These are phyloP conservation scores for Trichocladium uniseriatum DNA, from an alignment of 495 filamentous ascomycete species.

Conservation along the genomic window DNA sequence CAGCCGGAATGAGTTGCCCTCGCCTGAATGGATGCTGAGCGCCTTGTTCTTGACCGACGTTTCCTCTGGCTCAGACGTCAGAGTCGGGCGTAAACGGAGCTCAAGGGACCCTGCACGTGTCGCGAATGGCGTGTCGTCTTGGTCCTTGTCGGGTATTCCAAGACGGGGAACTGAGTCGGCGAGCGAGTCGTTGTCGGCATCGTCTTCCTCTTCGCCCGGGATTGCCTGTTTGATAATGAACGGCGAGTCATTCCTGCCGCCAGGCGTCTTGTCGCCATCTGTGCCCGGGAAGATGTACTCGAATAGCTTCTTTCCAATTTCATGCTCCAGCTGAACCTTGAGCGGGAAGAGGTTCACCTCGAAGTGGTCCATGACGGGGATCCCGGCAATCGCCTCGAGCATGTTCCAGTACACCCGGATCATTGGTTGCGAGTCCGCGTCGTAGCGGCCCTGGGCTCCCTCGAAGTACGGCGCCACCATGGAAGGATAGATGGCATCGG, in stretches of 20 bases:
- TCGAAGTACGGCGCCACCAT: slow-evolving; percentile 88
- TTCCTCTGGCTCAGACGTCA: slow-evolving; percentile 49
- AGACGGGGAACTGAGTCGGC: slow-evolving; percentile 26
- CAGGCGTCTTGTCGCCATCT: slow-evolving; percentile 42
- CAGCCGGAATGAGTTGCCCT: slow-evolving; percentile 44
- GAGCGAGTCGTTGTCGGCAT: slow-evolving; percentile 35
- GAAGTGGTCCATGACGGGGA: slow-evolving; percentile 94
- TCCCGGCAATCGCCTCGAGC: slow-evolving; percentile 95
- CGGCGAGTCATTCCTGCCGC: slow-evolving; percentile 56
- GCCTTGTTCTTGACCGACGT: slow-evolving; percentile 40
- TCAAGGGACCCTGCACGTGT: slow-evolving; percentile 62
- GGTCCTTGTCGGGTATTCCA: slow-evolving; percentile 26
- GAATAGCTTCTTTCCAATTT: slow-evolving; percentile 88
- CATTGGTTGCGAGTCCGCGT: slow-evolving; percentile 57
- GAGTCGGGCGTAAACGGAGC: slow-evolving; percentile 66
- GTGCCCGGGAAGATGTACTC: slow-evolving; percentile 93
- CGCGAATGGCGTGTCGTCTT: slow-evolving; percentile 29
- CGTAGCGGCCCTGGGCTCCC: slow-evolving; percentile 42
- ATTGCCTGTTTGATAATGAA: slow-evolving; percentile 74
- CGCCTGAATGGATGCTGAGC: slow-evolving; percentile 38
- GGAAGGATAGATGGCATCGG: slow-evolving; percentile 85
- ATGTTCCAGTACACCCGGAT: slow-evolving; percentile 92
- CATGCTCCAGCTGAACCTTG: slow-evolving; percentile 86
- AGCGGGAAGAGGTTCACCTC: slow-evolving; percentile 90
- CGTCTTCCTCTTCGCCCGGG: slow-evolving; percentile 56